Conservation (phyloP, 345 rosid genomes). For the Aurinia saxatilis region DNA sequence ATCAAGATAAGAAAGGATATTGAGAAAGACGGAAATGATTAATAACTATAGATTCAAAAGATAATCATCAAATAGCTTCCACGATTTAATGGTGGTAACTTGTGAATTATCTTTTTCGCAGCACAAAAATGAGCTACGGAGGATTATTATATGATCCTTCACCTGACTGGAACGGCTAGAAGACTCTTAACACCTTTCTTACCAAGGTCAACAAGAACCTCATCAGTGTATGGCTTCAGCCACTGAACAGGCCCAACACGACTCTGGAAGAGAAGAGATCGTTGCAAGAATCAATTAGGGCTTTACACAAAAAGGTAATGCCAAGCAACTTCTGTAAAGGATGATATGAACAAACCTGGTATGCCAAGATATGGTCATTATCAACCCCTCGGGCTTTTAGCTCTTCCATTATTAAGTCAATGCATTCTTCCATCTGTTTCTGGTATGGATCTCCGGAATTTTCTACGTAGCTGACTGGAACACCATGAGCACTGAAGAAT, state of each 20-base stretch:
- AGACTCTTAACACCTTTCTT: conserved; percentile 89
- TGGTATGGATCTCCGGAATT: conserved; percentile 89
- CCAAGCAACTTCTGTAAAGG: background rate
- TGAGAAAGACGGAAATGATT: background rate
- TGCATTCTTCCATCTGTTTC: conserved; percentile 95
- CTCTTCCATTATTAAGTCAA: conserved; percentile 72
- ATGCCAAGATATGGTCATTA: conserved; percentile 72
- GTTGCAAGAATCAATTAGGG: background rate
- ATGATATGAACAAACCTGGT: conserved; percentile 56
- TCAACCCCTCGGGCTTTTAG: conserved; percentile 65
- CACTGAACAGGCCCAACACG: conserved; percentile 97
- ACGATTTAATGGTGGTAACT: background rate
- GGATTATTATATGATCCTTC: conserved; percentile 8
- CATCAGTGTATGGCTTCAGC: conserved; percentile 94
- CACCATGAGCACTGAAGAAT: conserved; percentile 98
- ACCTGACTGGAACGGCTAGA: conserved; percentile 92
- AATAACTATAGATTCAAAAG: background rate
- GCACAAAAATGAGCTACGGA: background rate
- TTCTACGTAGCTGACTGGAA: conserved; percentile 82
- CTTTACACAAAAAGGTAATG: background rate
- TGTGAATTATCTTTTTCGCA: background rate
- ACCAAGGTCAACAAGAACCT: conserved; percentile 91
- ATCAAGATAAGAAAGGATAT: background rate
- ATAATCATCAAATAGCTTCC: background rate
- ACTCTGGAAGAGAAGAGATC: conserved; percentile 38